Base-by-base conservation (phyloP, 2,329 filamentous ascomycete species). In the Curvularia verruculosa region DNA sequence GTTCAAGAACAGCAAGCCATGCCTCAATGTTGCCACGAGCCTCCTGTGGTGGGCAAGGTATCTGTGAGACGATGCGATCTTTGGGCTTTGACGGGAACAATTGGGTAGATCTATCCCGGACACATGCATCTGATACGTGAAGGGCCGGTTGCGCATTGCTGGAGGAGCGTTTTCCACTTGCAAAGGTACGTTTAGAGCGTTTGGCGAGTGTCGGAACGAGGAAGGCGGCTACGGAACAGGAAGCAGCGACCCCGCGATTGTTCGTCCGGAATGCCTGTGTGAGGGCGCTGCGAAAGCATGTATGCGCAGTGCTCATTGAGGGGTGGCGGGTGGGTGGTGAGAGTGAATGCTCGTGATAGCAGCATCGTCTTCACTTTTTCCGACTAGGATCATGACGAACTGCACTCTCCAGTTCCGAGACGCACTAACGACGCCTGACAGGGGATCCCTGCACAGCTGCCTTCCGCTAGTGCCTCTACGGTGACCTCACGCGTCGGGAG, bases 281-380 rank as follows among this genome's bases (percentile, higher is more conserved):
- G 52, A 76, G 67, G 64, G 68, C 72, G 66, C 67, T 75, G 64
- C 73, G 69, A 61, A 75, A 69, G 59, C 72, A 76, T 61, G 66
- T 65, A 64, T 75, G 73, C 59, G 69, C 70, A 70, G 72, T 58
- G 72, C 71, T 68, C 75, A 77, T 77, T 71, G 73, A 72, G 59
- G 60, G 59, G 56, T 59, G 55, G 50, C 59, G 48, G 41, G 24
- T 50, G 44, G 58, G 52, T 47, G 60, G 54, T 53, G 54, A 56
- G 52, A 50, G 61, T 66, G 58, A 60, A 64, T 60, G 59, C 55
- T 55, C 57, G 59, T 50, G 45, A 31, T 53, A 41, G 54, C 51
- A 44, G 44, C 57, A 62, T 65, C 49, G 60, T 62, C 66, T 52
- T 52, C 57, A 65, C 65, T 66, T 74, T 72, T 67, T 50, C 37